These are phyloP conservation scores for Jimgerdemannia flammicorona DNA, from an alignment of 192 early-diverging fungal genomes.

Conservation along the genomic window DNA sequence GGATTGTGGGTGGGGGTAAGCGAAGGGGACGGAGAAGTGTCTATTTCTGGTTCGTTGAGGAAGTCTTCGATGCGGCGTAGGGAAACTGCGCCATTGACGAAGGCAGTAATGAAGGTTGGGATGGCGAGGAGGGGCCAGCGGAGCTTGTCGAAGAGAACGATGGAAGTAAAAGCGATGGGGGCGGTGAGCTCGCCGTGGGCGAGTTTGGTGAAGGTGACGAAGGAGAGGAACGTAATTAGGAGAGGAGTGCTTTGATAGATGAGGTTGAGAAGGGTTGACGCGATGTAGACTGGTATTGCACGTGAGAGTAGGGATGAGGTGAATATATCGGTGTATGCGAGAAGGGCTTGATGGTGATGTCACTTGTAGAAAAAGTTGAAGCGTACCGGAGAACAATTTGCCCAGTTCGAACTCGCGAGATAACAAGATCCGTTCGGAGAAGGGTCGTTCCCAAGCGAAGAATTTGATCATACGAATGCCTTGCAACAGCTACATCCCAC, in stretches of 20 bases:
- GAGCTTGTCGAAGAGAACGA: slow-evolving; percentile 2
- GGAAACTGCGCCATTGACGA: slow-evolving; percentile 75
- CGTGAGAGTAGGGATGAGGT: not conserved
- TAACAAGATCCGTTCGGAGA: not conserved
- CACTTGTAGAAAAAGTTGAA: too few species aligned
- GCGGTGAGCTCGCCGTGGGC: slow-evolving; percentile 4
- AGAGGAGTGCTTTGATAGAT: not conserved
- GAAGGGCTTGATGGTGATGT: too few species aligned
- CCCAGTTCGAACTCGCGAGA: not conserved
- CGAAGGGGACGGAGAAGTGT: slow-evolving; percentile 36
- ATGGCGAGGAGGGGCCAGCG: not conserved
- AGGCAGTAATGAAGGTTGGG: slow-evolving; percentile 50
- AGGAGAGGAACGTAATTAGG: not conserved
- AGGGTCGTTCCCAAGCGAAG: slow-evolving; percentile 63
- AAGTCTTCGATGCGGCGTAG: slow-evolving; percentile 75
- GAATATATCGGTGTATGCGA: not conserved
- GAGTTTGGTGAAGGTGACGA: slow-evolving; percentile 1
- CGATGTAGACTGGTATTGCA: not conserved
- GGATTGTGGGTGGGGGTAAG: slow-evolving; percentile 20
- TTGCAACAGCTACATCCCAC: slow-evolving; percentile 54
- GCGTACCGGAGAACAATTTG: not conserved
- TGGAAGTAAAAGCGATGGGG: slow-evolving; percentile 1
- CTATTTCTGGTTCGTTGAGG: slow-evolving; percentile 76
- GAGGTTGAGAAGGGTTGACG: not conserved
- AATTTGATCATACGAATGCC: slow-evolving; percentile 90